phyloP scores from a whole-genome alignment of 2,329 filamentous ascomycete species.

The Pseudocercospora fuligena region DNA sequence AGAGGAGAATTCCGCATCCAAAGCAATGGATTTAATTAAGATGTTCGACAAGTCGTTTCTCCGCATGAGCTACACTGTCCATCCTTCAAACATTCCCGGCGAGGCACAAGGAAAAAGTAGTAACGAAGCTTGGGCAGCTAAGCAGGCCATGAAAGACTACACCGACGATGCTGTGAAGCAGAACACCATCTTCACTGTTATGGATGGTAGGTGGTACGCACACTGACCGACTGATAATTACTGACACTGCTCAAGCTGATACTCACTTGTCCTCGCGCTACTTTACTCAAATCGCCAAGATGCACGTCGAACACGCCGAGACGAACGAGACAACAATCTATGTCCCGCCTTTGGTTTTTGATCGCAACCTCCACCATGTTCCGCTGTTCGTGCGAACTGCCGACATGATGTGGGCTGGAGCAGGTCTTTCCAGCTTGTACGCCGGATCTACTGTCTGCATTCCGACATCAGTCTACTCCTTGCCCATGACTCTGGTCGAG shows the following conservation, averaged over 20 bases:
- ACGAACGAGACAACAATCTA: slow-evolving; percentile 69
- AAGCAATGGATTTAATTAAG: slow-evolving; percentile 66
- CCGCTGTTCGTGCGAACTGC: slow-evolving; percentile 72
- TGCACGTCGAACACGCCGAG: slow-evolving; percentile 65
- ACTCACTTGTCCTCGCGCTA: slow-evolving; percentile 72
- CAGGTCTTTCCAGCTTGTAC: slow-evolving; percentile 72
- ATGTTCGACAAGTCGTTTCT: slow-evolving; percentile 69
- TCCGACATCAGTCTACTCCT: slow-evolving; percentile 74
- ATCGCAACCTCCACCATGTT: slow-evolving; percentile 72
- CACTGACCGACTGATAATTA: slow-evolving; percentile 9
- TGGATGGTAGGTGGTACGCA: slow-evolving; percentile 64
- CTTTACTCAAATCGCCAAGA: slow-evolving; percentile 66
- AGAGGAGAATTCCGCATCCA: slow-evolving; percentile 64
- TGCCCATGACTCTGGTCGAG: slow-evolving; percentile 69
- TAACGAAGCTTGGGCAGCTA: slow-evolving; percentile 73
- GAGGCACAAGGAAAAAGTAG: slow-evolving; percentile 76
- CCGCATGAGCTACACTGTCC: slow-evolving; percentile 69
- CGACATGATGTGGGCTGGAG: slow-evolving; percentile 73
- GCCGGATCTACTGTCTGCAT: slow-evolving; percentile 67
- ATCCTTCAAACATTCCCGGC: slow-evolving; percentile 67
- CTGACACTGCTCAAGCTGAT: slow-evolving; percentile 58
- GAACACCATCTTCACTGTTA: slow-evolving; percentile 71
- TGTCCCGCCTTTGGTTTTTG: slow-evolving; percentile 72
- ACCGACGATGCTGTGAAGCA: slow-evolving; percentile 54
- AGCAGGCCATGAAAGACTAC: slow-evolving; percentile 68